Percentiles rank a stretch among this genome's conserved stretches.
Conservation (phyloP, 495 filamentous ascomycete species). For the Aspergillus funiculosus region DNA sequence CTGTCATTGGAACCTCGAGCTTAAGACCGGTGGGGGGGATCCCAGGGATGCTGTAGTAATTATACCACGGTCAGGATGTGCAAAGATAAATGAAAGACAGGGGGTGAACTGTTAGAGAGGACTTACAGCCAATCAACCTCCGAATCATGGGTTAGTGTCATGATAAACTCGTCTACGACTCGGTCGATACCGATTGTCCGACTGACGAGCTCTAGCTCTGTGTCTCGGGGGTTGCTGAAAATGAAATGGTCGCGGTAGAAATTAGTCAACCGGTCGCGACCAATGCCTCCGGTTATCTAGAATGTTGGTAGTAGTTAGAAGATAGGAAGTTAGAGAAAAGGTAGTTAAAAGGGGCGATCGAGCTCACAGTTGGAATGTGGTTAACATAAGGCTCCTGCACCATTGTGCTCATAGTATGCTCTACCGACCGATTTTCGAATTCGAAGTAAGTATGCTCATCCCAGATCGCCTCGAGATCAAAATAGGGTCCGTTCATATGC, state of each 20-base stretch:
- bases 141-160: conserved; percentile 59
- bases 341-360: background rate
- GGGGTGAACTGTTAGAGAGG: conserved; percentile 16
- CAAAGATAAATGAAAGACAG: conserved; percentile 33
- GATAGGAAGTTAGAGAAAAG: background rate
- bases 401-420: conserved; percentile 51
- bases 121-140: conserved; percentile 63
- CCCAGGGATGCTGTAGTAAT: conserved; percentile 49
- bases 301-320: background rate
- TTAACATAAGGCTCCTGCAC: conserved; percentile 56
- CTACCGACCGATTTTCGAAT: conserved; percentile 36
- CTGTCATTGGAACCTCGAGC: conserved; percentile 64
- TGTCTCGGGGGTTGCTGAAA: conserved; percentile 60
- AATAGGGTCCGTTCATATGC: conserved; percentile 36
- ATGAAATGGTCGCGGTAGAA: conserved; percentile 77
- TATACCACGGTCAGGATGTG: conserved; percentile 31
- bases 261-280: conserved; percentile 50
- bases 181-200: conserved; percentile 58
- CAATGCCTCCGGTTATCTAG: conserved; percentile 64
- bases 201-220: conserved; percentile 61
- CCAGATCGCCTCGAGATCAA: conserved; percentile 55
- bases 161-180: conserved; percentile 53
- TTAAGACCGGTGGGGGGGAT: conserved; percentile 62
- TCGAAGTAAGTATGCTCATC: conserved; percentile 50
- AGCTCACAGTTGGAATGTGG: conserved; percentile 46